These are phyloP conservation scores for Lactuca saligna DNA, from an alignment of 129 eudicot species.

Conservation along the genomic window DNA sequence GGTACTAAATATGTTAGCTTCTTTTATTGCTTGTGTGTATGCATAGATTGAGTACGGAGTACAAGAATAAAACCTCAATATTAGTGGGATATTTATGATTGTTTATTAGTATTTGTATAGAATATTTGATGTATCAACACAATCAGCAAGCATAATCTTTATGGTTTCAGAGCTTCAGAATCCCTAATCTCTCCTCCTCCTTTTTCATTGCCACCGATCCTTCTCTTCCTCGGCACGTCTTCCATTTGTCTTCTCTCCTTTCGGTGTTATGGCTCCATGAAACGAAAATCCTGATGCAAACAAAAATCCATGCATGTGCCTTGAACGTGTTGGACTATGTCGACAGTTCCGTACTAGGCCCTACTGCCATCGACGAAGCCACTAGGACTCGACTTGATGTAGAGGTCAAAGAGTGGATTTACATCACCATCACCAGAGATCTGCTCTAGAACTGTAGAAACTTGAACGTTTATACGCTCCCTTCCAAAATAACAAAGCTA, in stretches of 20 bases:
- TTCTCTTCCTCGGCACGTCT: too few relatives aligned
- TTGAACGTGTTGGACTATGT: not conserved
- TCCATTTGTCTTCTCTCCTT: too few relatives aligned
- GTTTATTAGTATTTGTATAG: too few relatives aligned
- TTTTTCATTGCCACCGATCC: too few relatives aligned
- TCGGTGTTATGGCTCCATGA: too few relatives aligned
- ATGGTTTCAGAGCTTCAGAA: too few relatives aligned
- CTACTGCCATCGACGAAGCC: not conserved
- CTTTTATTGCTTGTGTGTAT: not conserved
- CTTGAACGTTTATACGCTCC: not conserved
- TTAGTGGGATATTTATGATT: too few relatives aligned
- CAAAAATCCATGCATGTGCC: not conserved
- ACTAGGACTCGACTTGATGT: not conserved
- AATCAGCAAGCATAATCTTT: too few relatives aligned
- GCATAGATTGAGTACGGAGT: not conserved
- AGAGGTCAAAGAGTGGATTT: not conserved
- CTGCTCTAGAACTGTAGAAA: not conserved
- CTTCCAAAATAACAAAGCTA: not conserved
- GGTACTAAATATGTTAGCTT: not conserved
- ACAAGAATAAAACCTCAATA: too few relatives aligned
- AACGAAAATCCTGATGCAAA: too few relatives aligned
- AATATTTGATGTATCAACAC: too few relatives aligned
- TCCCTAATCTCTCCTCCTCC: too few relatives aligned
- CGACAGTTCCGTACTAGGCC: not conserved
- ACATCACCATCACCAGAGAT: not conserved